A percentile compares a stretch with the other conserved stretches of the same genome.
Conservation (phyloP, 176 grass and related monocot species). For the Bonia amplexicaulis region DNA sequence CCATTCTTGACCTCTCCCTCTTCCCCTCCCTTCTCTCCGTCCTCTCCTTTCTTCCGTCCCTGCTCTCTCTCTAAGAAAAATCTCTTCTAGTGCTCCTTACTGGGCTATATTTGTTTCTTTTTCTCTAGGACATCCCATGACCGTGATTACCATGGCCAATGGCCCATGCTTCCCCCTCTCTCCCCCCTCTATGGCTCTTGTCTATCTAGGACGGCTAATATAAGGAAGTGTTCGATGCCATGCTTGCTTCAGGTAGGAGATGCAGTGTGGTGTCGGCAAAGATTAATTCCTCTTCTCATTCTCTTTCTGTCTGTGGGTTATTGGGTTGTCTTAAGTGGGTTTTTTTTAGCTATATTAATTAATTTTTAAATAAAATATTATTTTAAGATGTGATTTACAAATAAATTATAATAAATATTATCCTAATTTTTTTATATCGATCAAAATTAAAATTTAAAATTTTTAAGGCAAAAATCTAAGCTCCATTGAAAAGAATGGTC, state of each 20-base stretch:
- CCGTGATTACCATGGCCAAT: conserved; percentile 20
- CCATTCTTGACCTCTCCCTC: not conserved
- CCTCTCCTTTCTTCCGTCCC: not conserved
- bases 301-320: not conserved
- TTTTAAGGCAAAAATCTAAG: too few relatives aligned
- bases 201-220: conserved; percentile 13
- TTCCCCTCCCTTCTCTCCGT: not conserved
- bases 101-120: not conserved
- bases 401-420: too few relatives aligned
- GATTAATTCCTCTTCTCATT: conserved; percentile 9
- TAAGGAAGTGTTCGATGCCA: conserved; percentile 16
- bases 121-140: not conserved
- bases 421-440: too few relatives aligned
- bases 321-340: too few relatives aligned
- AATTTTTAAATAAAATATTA: too few relatives aligned
- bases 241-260: conserved; percentile 37
- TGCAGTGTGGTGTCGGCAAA: conserved; percentile 58
- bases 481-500: too few relatives aligned
- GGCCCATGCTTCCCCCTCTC: not conserved
- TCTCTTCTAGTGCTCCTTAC: not conserved
- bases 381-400: too few relatives aligned
- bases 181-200: conserved; percentile 1
- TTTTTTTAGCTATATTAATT: too few relatives aligned
- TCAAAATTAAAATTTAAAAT: too few relatives aligned
- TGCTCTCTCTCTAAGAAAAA: not conserved